Evolutionary conservation across 148 eudicot genomes (phyloP).

Genomic region (Mesembryanthemum crystallinum): DNA sequence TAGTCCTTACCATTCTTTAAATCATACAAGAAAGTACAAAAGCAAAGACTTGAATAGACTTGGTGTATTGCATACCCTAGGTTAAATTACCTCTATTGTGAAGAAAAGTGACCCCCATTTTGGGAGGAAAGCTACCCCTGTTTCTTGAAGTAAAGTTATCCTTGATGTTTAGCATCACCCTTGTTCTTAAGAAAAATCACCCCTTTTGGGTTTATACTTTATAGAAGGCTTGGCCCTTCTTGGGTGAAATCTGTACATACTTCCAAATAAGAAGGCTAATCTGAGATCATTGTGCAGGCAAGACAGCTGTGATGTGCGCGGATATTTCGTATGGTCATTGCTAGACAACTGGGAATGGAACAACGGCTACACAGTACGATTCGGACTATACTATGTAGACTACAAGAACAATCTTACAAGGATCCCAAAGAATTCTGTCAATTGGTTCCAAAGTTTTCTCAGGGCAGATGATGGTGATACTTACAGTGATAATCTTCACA

Average conservation of each 20-base stretch:
- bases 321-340: conserved; percentile 96
- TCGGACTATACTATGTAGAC: conserved; percentile 90
- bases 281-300: conserved; percentile 47
- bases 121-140: too few relatives aligned
- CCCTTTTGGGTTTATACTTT: too few relatives aligned
- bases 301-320: conserved; percentile 73
- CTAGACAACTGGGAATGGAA: conserved; percentile 99
- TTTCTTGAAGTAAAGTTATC: too few relatives aligned
- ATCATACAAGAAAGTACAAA: too few relatives aligned
- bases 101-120: too few relatives aligned
- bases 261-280: background rate
- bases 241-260: too few relatives aligned
- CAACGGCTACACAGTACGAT: conserved; percentile 68
- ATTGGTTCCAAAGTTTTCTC: conserved; percentile 70
- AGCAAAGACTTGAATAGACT: too few relatives aligned
- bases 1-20: background rate
- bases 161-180: too few relatives aligned
- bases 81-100: too few relatives aligned
- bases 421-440: conserved; percentile 80
- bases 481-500: conserved; percentile 5
- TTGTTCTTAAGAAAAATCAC: too few relatives aligned
- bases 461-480: conserved; percentile 22
- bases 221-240: too few relatives aligned
- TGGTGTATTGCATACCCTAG: too few relatives aligned
- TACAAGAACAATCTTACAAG: conserved; percentile 83